Base-by-base conservation (phyloP, 495 filamentous ascomycete genomes). In the Neurospora sublineolata region DNA sequence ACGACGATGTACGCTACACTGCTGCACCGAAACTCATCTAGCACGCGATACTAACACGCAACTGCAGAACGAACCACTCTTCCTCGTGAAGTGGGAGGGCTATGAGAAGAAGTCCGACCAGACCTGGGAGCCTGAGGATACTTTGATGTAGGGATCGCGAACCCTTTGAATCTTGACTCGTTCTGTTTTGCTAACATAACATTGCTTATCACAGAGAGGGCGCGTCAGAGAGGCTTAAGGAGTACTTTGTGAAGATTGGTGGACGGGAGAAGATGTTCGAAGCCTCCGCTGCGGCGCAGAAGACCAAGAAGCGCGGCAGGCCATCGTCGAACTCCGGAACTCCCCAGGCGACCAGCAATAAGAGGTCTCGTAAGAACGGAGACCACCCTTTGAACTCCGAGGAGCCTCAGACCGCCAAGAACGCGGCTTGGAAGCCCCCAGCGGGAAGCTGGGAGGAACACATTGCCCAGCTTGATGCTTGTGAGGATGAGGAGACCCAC, bases 81-180 rank as follows among this genome's bases (percentile, higher is more conserved):
- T 84, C 71, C 80, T 85, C 39, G 84, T 89, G 36, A 89, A 90
- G 72, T 90, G 88, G 88, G 86, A 88, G 71, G 87, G 87, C 2
- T 89, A 86, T 70, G 86, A 89, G 23, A 85, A 86, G 64, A 85
- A 86, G 71, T 77, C 81, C 0, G 87, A 90, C 72, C 77, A 82
- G 77, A 89, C 87, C 0, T 89, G 87, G 87, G 88, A 90, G 73
- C 84, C 86, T 0, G 86, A 89, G 70, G 85, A 86, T 40, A 88
- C 89, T 70, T 79, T 89, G 71, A 80, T 71, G 87, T 87, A 79
- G 67, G 80, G 76, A 18, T 64, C 7, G 16, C 37, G 42, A 71
- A 14, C 4, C 8, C 0, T 39, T 16, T 11, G 30, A 46, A 23
- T 6, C 14, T 39, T 39, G 2, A 38, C 60, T 37, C 60, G 68